A percentile compares a stretch with the other conserved stretches of the same genome.
These are phyloP conservation scores for Physaria fendleri DNA, from an alignment of 345 rosid genomes.

Conservation along the genomic window DNA sequence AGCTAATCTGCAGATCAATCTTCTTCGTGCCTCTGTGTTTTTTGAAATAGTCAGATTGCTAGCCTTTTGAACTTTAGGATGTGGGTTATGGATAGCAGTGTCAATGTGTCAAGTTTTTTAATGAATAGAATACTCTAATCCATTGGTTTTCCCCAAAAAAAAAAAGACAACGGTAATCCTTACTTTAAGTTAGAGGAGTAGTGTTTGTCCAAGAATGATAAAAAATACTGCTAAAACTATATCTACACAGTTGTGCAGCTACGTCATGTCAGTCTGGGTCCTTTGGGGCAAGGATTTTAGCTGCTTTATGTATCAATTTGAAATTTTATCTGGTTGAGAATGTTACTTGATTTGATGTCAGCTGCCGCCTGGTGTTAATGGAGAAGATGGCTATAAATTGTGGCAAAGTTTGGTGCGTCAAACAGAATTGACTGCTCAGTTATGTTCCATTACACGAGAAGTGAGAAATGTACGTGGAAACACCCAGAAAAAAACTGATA, in stretches of 20 bases:
- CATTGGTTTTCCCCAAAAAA: too few species aligned
- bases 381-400: constrained; percentile 68
- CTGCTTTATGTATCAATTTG: background rate
- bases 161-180: too few species aligned
- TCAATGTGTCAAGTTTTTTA: background rate
- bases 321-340: constrained; percentile 12
- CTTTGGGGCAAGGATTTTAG: background rate
- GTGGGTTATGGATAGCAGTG: background rate
- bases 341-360: constrained; percentile 30
- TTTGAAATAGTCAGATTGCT: background rate
- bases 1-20: background rate
- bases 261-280: background rate
- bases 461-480: constrained; percentile 97
- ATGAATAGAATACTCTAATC: background rate
- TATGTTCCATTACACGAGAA: constrained; percentile 81
- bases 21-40: background rate
- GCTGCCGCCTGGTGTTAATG: constrained; percentile 52
- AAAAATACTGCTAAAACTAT: background rate
- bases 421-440: constrained; percentile 91
- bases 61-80: background rate
- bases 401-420: constrained; percentile 97
- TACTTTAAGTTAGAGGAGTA: constrained; percentile 6
- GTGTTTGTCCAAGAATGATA: constrained; percentile 1
- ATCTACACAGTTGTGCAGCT: background rate
- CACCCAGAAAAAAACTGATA: constrained; percentile 94